Base-by-base conservation (phyloP, 345 rosid genomes). In the Linum tenue region DNA sequence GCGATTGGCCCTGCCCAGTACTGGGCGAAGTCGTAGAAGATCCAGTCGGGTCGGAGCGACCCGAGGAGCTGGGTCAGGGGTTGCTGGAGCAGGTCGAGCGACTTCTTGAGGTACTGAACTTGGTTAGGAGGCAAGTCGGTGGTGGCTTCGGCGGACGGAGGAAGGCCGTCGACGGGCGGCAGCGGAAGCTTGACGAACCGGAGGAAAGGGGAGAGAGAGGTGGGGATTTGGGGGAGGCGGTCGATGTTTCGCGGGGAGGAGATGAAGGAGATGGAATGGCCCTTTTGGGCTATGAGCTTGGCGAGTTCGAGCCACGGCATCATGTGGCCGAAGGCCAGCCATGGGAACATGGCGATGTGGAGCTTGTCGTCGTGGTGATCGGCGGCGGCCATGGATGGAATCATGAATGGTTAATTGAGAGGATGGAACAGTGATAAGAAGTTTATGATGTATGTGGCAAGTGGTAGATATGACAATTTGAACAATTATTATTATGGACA, bases 251-350 rank as follows among this genome's bases (percentile, higher is more conserved):
- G 14, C 1, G 73, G 68, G 12, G 73, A 63, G 8, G 68, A 70
- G 6, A 70, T 42, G 58, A 57, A 70, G 57, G 73, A 64, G 48
- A 70, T 56, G n/a, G 56, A 43, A 36, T 70, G 73, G 51, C 69
- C 69, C 35, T 39, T 70, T 57, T 44, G 64, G 7, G 73, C 69
- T 1, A 70, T 64, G 22, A 64, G 22, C 15, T 63, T 48, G 59
- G 68, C 63, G 5, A 70, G 58, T 63, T 64, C 68, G 50, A 70
- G 7, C 37, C 14, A 59, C 37, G 73, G 73, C 8, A 70, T 57
- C n/a, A 70, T 59, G 50, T 70, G 73, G 39, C 73, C 73, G 7
- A 70, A 64, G 0, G 73, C 68, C 38, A 70, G 67, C 73, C 73
- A 70, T 50, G 73, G 73, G 37, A 70, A 70, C 12, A 64, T 9